Evolutionary conservation across 495 filamentous ascomycete genomes (phyloP).

Genomic region (Neurospora sp.): DNA sequence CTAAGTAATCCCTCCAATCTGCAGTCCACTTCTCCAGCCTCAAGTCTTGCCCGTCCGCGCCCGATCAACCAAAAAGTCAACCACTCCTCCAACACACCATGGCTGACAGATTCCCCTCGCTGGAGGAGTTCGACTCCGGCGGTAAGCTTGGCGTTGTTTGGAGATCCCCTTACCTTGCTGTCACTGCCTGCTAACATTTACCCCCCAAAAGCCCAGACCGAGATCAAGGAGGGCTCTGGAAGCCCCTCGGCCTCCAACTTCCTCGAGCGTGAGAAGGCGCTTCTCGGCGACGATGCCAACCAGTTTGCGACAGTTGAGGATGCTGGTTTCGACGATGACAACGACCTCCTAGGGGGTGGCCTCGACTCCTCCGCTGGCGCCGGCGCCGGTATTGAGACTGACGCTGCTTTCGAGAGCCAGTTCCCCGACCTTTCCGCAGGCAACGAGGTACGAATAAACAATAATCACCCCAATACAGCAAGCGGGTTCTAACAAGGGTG

Average conservation of each 20-base stretch:
- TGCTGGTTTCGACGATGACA: conserved; percentile 52
- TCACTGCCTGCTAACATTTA: conserved; percentile 16
- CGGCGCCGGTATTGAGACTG: conserved; percentile 6
- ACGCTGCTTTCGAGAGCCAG: conserved; percentile 69
- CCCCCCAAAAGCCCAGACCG: conserved; percentile 31
- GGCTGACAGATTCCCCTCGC: conserved; percentile 92
- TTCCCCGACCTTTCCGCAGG: conserved; percentile 74
- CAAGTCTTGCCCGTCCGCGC: background rate
- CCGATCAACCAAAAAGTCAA: background rate
- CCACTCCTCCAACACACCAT: conserved; percentile 36
- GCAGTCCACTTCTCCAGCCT: background rate
- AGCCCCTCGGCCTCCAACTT: conserved; percentile 60
- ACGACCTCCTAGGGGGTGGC: conserved; percentile 66
- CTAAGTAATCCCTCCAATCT: background rate
- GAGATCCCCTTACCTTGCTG: conserved; percentile 5
- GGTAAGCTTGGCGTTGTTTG: conserved; percentile 30
- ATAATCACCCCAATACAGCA: background rate
- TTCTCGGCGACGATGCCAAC: conserved; percentile 82
- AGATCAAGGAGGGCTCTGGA: conserved; percentile 30
- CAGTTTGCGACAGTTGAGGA: conserved; percentile 80
- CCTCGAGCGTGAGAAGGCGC: conserved; percentile 76
- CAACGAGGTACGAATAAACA: conserved; percentile 56
- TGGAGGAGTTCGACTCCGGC: conserved; percentile 94
- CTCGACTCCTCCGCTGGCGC: conserved; percentile 33
- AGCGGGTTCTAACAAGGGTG: conserved; percentile 12